Evolutionary conservation across 2,329 filamentous ascomycete species (phyloP).

Genomic region (Colletotrichum kahawae): DNA sequence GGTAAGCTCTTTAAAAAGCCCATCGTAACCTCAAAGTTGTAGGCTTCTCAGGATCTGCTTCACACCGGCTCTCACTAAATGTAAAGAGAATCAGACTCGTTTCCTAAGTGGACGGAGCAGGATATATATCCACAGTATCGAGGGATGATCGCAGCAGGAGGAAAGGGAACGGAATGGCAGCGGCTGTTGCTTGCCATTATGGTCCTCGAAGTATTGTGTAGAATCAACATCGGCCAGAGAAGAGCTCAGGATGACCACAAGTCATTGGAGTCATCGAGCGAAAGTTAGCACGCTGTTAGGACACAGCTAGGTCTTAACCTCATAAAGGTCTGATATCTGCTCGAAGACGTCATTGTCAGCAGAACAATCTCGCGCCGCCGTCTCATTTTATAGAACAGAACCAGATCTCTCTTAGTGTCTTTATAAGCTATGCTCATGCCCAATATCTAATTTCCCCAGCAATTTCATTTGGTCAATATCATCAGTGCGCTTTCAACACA

Average conservation of each 20-base stretch:
- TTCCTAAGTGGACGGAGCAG: not conserved
- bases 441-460: not conserved
- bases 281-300: too few species aligned
- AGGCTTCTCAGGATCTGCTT: not conserved
- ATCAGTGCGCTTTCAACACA: too few species aligned
- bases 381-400: not conserved
- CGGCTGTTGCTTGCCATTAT: not conserved
- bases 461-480: too few species aligned
- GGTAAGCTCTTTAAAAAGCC: not conserved
- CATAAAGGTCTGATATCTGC: too few species aligned
- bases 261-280: not conserved
- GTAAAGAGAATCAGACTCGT: not conserved
- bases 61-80: too few species aligned
- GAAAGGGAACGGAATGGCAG: not conserved
- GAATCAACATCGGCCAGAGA: not conserved
- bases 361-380: too few species aligned
- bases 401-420: not conserved
- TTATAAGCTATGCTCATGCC: not conserved
- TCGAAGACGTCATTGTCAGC: too few species aligned
- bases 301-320: too few species aligned
- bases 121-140: too few species aligned
- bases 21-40: not conserved
- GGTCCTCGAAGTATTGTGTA: not conserved
- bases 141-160: fast-evolving
- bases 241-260: not conserved